Base-by-base conservation (phyloP, 176 grass and related monocot species). In the Saccharum spontaneum region DNA sequence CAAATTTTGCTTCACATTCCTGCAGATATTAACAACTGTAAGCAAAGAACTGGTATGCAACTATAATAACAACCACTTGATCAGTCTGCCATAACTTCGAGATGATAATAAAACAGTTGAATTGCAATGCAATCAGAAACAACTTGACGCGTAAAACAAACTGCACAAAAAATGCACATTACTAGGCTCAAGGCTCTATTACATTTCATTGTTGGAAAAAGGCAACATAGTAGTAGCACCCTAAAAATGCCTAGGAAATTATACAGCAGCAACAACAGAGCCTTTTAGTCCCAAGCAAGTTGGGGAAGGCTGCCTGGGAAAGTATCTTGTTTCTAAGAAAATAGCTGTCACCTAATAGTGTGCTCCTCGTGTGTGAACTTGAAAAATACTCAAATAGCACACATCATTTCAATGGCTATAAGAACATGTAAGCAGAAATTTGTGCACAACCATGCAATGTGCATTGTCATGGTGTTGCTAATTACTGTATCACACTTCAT, bases 1-100 rank as follows among this genome's bases (percentile, higher is more conserved):
- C 84, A 85, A 90, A 97, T 78, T 92, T 92, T 38, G 88, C 90
- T 92, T 94, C 90, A 70, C 94, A 97, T 80, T 94, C 94, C 94
- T 97, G 88, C 63, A 80, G 67, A 86, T 14, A 88, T 72, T 66
- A 83, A 84, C 7, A 79, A 38, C 1, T 48, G 54, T 64, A 30
- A 82, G 48, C 31, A n/a, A 69, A 22, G 10, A 69, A 69, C 16
- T 11, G 20, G 43, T 83, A 49, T 10, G 2, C 14, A 61, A 43
- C 12, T 63, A 20, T 77, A 77, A 76, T 26, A 77, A 52, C 24
- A 79, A 60, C 0, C 9, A 80, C 60, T 13, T 41, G 73, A 75
- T 68, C 36, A 60, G 14, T 69, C 9, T 80, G 39, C 10, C 4
- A 63, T 24, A 84, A 76, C 68, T 84, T 84, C 48, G 2, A 50